These are phyloP conservation scores for Chlorella sp. DNA, from an alignment of 139 green algal species.

Conservation along the genomic window DNA sequence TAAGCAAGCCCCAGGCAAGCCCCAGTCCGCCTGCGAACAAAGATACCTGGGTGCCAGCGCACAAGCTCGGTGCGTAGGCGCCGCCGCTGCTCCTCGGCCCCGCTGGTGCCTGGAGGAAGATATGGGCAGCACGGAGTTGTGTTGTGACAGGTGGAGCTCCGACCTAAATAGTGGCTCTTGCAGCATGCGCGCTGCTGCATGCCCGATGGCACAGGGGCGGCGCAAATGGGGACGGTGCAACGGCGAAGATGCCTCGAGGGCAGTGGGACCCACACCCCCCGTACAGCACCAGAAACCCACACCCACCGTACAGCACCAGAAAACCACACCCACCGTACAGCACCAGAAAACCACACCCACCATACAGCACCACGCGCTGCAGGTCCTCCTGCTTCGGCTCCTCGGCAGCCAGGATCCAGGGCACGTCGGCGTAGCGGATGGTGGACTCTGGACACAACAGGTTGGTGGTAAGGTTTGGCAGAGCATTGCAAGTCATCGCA, in stretches of 20 bases:
- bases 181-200: no score
- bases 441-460: not conserved
- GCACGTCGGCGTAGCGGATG: constrained; percentile 44
- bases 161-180: no score
- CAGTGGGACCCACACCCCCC: not conserved
- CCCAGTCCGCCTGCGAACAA: no score
- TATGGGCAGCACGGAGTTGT: not conserved
- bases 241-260: not conserved
- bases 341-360: constrained; percentile 17
- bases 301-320: no score
- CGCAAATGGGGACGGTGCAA: not conserved
- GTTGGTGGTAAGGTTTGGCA: not conserved
- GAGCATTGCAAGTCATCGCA: no score
- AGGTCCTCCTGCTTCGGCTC: constrained; percentile 23
- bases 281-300: no score
- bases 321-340: no score
- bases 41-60: constrained; percentile 59
- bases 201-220: no score
- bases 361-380: constrained; percentile 40
- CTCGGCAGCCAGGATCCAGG: constrained; percentile 48
- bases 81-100: constrained; percentile 22
- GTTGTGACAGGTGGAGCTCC: no score
- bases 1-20: no score
- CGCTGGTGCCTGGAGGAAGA: not conserved
- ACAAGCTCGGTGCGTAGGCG: constrained; percentile 58